Evolutionary conservation across 106 monocot species (phyloP).

Genomic region (Iris macrosiphon): DNA sequence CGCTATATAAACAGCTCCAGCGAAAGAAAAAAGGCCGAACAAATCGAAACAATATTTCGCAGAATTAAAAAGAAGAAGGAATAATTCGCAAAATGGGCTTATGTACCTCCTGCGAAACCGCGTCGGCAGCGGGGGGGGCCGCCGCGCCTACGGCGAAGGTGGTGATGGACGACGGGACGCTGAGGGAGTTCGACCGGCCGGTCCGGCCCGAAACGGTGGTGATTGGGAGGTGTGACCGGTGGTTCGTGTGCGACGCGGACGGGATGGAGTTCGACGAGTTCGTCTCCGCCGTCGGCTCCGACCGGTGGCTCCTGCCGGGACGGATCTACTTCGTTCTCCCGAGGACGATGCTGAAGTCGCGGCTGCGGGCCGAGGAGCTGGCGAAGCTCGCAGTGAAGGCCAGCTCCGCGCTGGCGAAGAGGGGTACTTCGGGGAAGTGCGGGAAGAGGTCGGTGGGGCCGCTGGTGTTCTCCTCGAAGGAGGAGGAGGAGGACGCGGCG

Average conservation of each 20-base stretch:
- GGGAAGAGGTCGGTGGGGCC: background rate
- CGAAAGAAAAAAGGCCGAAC: too few species aligned
- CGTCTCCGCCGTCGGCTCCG: conserved; percentile 6
- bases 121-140: too few species aligned
- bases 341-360: conserved; percentile 11
- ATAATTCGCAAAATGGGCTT: conserved; percentile 25
- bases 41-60: too few species aligned
- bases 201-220: conserved; percentile 19
- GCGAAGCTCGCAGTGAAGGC: conserved; percentile 22
- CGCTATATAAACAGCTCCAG: too few species aligned
- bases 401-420: conserved; percentile 10
- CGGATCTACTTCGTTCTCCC: conserved; percentile 28
- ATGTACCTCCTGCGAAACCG: conserved; percentile 13
- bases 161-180: conserved; percentile 11
- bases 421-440: background rate
- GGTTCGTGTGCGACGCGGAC: conserved; percentile 25
- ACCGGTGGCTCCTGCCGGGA: conserved; percentile 16
- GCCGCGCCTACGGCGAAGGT: conserved; percentile 21
- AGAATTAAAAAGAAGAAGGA: too few species aligned
- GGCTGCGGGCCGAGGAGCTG: conserved; percentile 17
- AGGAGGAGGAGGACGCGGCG: background rate
- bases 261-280: conserved; percentile 22
- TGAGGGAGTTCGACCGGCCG: conserved; percentile 20
- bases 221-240: conserved; percentile 1
- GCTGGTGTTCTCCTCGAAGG: conserved; percentile 16